A percentile compares a stretch with the other conserved stretches of the same genome.
phyloP scores from a whole-genome alignment of 257 asterid species.

The Nemophila menziesii region DNA sequence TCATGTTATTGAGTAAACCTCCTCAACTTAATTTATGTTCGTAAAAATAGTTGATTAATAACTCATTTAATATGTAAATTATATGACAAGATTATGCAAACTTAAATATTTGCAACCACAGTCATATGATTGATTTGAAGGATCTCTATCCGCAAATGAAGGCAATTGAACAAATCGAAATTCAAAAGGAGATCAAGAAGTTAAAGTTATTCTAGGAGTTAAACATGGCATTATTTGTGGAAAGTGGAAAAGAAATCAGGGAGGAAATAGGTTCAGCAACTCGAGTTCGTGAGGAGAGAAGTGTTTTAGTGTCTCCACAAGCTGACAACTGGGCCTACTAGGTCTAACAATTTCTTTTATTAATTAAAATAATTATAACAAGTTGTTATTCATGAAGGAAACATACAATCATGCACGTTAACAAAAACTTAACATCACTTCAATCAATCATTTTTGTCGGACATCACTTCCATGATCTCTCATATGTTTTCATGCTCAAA shows the following conservation, averaged over 20 bases:
- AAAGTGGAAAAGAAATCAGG: slow-evolving; percentile 8
- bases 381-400: slow-evolving; percentile 11
- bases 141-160: slow-evolving; percentile 2
- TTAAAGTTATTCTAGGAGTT: slow-evolving; percentile 16
- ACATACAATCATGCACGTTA: slow-evolving; percentile 5
- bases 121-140: slow-evolving; percentile 11
- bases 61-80: too few species aligned
- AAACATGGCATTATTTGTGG: slow-evolving; percentile 24
- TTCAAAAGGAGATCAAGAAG: too few species aligned
- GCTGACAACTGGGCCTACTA: slow-evolving; percentile 14
- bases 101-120: not conserved
- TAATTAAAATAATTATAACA: too few species aligned
- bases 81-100: too few species aligned
- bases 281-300: slow-evolving; percentile 12
- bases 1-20: too few species aligned
- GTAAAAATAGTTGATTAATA: too few species aligned
- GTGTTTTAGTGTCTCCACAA: slow-evolving; percentile 16
- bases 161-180: not conserved
- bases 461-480: not conserved
- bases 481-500: not conserved
- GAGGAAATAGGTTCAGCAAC: slow-evolving; percentile 11
- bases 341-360: too few species aligned
- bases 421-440: slow-evolving; percentile 1
- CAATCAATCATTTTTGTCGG: too few species aligned
- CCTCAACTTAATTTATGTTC: too few species aligned